These are phyloP conservation scores for Bocquillonia castaneifolia DNA, from an alignment of 441 rosid genomes.

Conservation along the genomic window DNA sequence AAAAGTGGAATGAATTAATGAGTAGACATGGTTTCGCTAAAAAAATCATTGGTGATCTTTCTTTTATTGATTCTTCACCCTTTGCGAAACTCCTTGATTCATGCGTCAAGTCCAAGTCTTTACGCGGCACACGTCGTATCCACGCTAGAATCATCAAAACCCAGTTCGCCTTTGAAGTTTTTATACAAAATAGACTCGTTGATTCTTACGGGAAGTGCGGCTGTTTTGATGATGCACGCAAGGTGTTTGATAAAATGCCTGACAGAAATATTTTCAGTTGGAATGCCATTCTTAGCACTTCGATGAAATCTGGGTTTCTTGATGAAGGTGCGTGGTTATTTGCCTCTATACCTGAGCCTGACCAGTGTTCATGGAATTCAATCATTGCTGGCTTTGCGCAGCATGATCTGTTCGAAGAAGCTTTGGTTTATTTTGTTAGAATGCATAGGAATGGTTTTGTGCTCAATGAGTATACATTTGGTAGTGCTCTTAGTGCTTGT, in stretches of 20 bases:
- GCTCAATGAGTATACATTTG: conserved; percentile 54
- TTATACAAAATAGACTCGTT: conserved; percentile 58
- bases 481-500: conserved; percentile 67
- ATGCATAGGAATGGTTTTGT: conserved; percentile 53
- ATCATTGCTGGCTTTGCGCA: conserved; percentile 70
- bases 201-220: conserved; percentile 55
- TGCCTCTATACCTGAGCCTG: conserved; percentile 45
- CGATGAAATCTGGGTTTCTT: conserved; percentile 42
- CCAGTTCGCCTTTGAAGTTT: conserved; percentile 40
- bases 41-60: conserved; percentile 30
- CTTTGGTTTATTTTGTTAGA: conserved; percentile 43
- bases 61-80: conserved; percentile 43
- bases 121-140: conserved; percentile 34
- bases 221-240: conserved; percentile 38
- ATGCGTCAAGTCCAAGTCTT: conserved; percentile 41
- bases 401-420: conserved; percentile 49
- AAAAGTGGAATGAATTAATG: too few relatives aligned
- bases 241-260: conserved; percentile 59
- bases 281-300: conserved; percentile 49
- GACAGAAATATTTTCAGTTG: conserved; percentile 50
- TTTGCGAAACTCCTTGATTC: conserved; percentile 58
- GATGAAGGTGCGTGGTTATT: conserved; percentile 49
- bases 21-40: conserved; percentile 38
- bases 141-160: conserved; percentile 56
- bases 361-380: conserved; percentile 76